Percentiles rank a stretch among this genome's conserved stretches.
phyloP scores from a whole-genome alignment of 2,329 filamentous ascomycete species.

The Cladosporium austrohemisphaericum region DNA sequence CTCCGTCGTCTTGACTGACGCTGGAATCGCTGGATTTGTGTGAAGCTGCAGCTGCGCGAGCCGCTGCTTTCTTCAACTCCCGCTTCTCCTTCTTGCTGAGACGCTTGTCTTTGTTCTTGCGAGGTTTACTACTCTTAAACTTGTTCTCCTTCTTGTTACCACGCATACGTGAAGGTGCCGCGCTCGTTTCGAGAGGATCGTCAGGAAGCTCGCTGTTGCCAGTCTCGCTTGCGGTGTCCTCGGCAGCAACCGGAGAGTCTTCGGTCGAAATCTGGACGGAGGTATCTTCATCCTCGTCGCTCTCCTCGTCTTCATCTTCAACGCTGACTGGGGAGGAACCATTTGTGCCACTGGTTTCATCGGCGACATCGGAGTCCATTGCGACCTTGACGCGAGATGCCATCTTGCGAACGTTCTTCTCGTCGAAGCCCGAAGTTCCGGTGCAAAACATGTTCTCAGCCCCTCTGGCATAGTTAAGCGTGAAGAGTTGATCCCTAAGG shows the following conservation, averaged over 20 bases:
- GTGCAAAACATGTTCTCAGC: constrained; percentile 58
- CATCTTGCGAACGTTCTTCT: constrained; percentile 25
- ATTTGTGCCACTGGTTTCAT: constrained; percentile 21
- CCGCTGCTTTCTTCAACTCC: constrained; percentile 7
- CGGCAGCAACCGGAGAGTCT: neutral
- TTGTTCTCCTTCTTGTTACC: constrained; percentile 23
- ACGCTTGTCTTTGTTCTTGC: constrained; percentile 16
- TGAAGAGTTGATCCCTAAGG: constrained; percentile 67
- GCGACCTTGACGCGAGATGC: constrained; percentile 29
- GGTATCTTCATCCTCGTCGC: constrained; percentile 19
- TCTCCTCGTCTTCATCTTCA: constrained; percentile 23
- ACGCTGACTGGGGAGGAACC: constrained; percentile 24
- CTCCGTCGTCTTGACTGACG: constrained; percentile 20
- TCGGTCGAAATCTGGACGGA: constrained; percentile 1
- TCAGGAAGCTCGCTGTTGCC: constrained; percentile 20
- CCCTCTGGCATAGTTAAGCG: constrained; percentile 62
- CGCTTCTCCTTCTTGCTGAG: constrained; percentile 19
- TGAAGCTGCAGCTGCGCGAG: constrained; percentile 6
- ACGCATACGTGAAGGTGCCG: constrained; percentile 2
- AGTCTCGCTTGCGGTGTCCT: constrained; percentile 8
- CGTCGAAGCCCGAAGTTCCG: constrained; percentile 36
- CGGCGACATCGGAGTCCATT: constrained; percentile 26
- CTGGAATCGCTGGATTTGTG: constrained; percentile 1
- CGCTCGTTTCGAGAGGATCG: constrained; percentile 14
- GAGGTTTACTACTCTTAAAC: constrained; percentile 15